Percentiles rank a stretch among this genome's conserved stretches.
phyloP scores from a whole-genome alignment of 2,329 filamentous ascomycete species.

The Malbranchea zuffiana region DNA sequence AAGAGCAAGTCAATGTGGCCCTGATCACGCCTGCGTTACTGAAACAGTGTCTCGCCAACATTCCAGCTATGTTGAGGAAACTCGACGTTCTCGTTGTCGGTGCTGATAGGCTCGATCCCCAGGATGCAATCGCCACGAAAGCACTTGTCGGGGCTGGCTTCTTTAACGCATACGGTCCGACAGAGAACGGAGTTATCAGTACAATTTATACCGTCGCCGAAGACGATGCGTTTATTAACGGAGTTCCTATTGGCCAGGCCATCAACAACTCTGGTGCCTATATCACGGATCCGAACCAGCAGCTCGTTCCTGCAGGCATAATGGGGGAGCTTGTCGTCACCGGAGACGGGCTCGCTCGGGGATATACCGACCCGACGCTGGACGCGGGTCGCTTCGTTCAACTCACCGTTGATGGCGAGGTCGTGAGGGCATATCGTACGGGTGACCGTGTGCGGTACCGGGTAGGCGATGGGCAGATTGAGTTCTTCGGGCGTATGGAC shows the following conservation, averaged over 20 bases:
- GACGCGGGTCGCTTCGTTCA: slow-evolving; percentile 41
- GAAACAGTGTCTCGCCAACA: too few relatives aligned
- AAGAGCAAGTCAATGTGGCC: too few relatives aligned
- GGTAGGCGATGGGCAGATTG: slow-evolving; percentile 13
- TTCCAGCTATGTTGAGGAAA: too few relatives aligned
- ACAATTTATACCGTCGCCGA: background rate
- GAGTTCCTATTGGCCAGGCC: slow-evolving; percentile 27
- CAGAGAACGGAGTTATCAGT: slow-evolving; percentile 17
- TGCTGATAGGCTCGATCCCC: too few relatives aligned
- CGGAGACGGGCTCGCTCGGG: slow-evolving; percentile 28
- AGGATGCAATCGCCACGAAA: too few relatives aligned
- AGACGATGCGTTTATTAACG: background rate
- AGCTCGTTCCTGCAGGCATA: slow-evolving; percentile 30
- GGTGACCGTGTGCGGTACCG: slow-evolving; percentile 17
- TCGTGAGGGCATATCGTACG: slow-evolving; percentile 16
- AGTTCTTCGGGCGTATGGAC: slow-evolving; percentile 15
- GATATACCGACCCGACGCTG: slow-evolving; percentile 26
- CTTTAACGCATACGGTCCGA: slow-evolving; percentile 27
- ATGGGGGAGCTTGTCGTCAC: slow-evolving; percentile 44
- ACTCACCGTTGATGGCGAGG: slow-evolving; percentile 21
- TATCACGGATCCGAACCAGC: too few relatives aligned
- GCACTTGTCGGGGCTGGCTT: too few relatives aligned
- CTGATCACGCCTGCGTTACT: too few relatives aligned
- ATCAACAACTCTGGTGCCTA: too few relatives aligned
- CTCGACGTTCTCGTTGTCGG: slow-evolving; percentile 1